Percentiles rank a stretch among this genome's conserved stretches.
phyloP scores from a whole-genome alignment of 768 basidiomycete genomes.

The Boletus eberwhitei region DNA sequence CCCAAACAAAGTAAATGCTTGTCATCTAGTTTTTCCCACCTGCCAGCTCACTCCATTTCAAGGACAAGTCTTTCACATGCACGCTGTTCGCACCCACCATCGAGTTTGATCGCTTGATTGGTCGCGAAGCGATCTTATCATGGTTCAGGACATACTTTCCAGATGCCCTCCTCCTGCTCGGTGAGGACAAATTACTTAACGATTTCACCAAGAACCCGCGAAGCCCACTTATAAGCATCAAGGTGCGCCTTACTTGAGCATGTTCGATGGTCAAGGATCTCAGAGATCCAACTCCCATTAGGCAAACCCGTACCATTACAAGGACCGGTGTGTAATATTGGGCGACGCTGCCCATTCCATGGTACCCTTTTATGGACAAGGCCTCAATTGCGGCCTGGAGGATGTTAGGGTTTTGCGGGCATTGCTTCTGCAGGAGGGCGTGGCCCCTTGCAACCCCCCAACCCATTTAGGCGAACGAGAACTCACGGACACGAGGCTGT shows the following conservation, averaged over 20 bases:
- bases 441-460: conserved; percentile 43
- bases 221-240: conserved; percentile 87
- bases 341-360: conserved; percentile 97
- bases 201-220: conserved; percentile 85
- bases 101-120: conserved; percentile 66
- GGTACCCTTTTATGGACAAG: conserved; percentile 99
- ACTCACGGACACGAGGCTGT: conserved; percentile 53
- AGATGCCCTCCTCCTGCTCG: conserved; percentile 83
- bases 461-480: conserved; percentile 29
- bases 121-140: conserved; percentile 50
- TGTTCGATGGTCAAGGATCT: conserved; percentile 17
- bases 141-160: conserved; percentile 88
- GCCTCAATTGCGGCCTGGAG: conserved; percentile 95
- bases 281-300: conserved; percentile 32
- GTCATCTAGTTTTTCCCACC: conserved; percentile 25
- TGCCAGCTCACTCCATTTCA: conserved; percentile 22
- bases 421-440: conserved; percentile 67
- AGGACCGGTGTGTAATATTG: conserved; percentile 80
- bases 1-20: conserved; percentile 79
- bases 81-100: conserved; percentile 88
- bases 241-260: conserved; percentile 52
- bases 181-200: conserved; percentile 68
- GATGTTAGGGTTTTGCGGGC: conserved; percentile 88
- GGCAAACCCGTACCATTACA: conserved; percentile 88
- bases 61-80: conserved; percentile 98